Evolutionary conservation across 148 eudicot genomes (phyloP).

Genomic region (Vaccinium corymbosum): DNA sequence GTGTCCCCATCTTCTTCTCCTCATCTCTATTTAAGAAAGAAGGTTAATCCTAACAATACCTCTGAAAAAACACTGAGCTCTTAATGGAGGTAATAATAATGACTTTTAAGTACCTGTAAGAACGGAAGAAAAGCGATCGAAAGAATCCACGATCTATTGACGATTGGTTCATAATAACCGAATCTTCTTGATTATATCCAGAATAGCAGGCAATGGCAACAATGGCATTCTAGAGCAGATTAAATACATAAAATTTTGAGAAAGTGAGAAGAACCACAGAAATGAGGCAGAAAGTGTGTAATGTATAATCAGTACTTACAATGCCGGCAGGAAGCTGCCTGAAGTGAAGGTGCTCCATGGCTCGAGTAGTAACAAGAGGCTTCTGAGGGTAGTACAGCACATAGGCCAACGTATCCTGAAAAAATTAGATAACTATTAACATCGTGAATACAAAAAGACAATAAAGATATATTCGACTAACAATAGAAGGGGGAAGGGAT

Average conservation of each 20-base stretch:
- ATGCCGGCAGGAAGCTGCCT: slow-evolving; percentile 99
- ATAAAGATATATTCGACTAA: not conserved
- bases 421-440: slow-evolving; percentile 4
- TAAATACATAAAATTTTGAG: slow-evolving; percentile 3
- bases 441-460: not conserved
- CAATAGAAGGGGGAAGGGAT: not conserved
- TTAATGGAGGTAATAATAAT: not conserved
- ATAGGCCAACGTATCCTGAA: slow-evolving; percentile 93
- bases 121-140: slow-evolving; percentile 90
- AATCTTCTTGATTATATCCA: slow-evolving; percentile 98
- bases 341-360: slow-evolving; percentile 98
- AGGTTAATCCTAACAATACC: not conserved
- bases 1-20: slow-evolving; percentile 98
- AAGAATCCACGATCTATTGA: slow-evolving; percentile 96
- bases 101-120: slow-evolving; percentile 52
- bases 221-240: slow-evolving; percentile 67
- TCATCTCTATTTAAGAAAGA: slow-evolving; percentile 55
- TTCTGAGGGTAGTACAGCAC: slow-evolving; percentile 97
- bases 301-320: slow-evolving; percentile 30
- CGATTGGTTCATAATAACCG: slow-evolving; percentile 97
- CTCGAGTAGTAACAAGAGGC: slow-evolving; percentile 97
- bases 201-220: slow-evolving; percentile 97
- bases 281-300: not conserved
- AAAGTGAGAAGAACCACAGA: slow-evolving; percentile 8
- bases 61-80: not conserved